phyloP scores from a whole-genome alignment of 169 alveolate genomes.

The Plasmodium malariae region DNA sequence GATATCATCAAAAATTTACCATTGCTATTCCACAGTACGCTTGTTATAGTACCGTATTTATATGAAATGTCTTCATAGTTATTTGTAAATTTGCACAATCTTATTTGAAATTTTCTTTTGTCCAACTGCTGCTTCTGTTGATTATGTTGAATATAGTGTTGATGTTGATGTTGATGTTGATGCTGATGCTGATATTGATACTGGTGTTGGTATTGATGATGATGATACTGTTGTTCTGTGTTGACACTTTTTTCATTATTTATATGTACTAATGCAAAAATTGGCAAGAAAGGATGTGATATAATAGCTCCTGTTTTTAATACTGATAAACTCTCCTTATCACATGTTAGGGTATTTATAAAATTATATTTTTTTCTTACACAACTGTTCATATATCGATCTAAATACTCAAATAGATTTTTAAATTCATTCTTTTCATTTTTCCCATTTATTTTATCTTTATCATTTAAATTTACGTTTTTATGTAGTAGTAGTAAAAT shows the following conservation, averaged over 20 bases:
- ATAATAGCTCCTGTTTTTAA: constrained; percentile 63
- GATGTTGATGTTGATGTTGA: too few species aligned
- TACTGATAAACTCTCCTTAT: constrained; percentile 5
- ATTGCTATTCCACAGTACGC: constrained; percentile 24
- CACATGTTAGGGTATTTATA: constrained; percentile 13
- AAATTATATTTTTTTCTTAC: constrained; percentile 37
- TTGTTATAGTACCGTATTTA: constrained; percentile 40
- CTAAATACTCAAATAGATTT: constrained; percentile 37
- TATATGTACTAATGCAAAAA: constrained; percentile 54
- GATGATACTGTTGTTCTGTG: background rate
- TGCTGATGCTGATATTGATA: too few species aligned
- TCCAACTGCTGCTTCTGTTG: background rate
- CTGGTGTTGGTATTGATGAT: too few species aligned
- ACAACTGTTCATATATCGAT: constrained; percentile 39
- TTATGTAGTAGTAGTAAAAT: constrained; percentile 24
- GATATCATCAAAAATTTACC: constrained; percentile 49
- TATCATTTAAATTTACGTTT: constrained; percentile 23
- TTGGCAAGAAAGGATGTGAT: constrained; percentile 61
- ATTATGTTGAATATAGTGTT: too few species aligned
- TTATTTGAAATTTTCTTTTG: constrained; percentile 29
- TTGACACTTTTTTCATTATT: constrained; percentile 36
- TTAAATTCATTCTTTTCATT: constrained; percentile 15
- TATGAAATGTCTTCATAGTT: constrained; percentile 32
- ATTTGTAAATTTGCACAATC: constrained; percentile 23
- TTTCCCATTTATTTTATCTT: constrained; percentile 15